Percentiles rank a stretch among this genome's conserved stretches.
phyloP scores from a whole-genome alignment of 2,329 filamentous ascomycete species.

The Microdochium paspali region DNA sequence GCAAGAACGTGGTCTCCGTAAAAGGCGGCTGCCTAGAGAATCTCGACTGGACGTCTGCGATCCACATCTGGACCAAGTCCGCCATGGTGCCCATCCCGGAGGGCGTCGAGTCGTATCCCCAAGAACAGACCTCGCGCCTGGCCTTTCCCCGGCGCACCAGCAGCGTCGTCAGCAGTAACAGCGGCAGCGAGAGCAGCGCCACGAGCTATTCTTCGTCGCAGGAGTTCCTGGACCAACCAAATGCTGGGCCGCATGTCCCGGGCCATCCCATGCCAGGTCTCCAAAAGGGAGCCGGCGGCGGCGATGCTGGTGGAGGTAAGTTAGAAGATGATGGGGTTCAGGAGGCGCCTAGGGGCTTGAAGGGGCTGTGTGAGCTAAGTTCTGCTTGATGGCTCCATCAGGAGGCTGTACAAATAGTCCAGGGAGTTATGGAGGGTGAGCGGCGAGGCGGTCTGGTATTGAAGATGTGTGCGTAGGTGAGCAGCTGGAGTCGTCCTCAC shows the following conservation, averaged over 20 bases:
- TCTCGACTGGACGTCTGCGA: slow-evolving; percentile 48
- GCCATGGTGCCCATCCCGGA: slow-evolving; percentile 63
- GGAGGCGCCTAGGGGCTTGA: background rate
- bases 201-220: slow-evolving; percentile 33
- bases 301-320: no score
- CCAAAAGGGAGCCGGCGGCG: background rate
- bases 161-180: slow-evolving; percentile 6
- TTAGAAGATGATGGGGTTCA: background rate
- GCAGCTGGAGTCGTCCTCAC: no score
- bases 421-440: no score
- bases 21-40: slow-evolving; percentile 60
- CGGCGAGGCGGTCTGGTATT: no score
- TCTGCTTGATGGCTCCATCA: background rate
- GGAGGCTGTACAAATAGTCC: no score
- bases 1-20: slow-evolving; percentile 50
- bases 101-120: slow-evolving; percentile 46
- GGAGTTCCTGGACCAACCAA: slow-evolving; percentile 37
- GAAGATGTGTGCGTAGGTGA: no score
- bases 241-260: background rate
- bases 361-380: background rate
- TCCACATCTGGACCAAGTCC: slow-evolving; percentile 59
- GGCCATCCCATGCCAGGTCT: background rate
- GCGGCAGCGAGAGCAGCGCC: slow-evolving; percentile 4
- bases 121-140: no score
- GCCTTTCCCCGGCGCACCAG: no score